These are phyloP conservation scores for Eutreptiella sp. DNA, from an alignment of 208 protist species.

Conservation along the genomic window DNA sequence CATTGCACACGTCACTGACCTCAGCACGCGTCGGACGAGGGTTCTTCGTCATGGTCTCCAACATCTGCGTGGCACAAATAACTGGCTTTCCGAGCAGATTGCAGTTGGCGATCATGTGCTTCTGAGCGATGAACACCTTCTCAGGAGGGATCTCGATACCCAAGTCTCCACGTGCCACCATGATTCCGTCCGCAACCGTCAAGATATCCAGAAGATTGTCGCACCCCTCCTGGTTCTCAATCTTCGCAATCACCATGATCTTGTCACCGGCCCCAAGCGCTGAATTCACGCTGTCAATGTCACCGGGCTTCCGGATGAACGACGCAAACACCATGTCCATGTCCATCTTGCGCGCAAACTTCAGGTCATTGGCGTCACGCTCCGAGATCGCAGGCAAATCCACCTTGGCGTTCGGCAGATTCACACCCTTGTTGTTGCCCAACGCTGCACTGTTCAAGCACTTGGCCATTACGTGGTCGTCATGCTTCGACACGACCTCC, in stretches of 20 bases:
- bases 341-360: conserved; percentile 86
- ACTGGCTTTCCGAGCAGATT: conserved; percentile 95
- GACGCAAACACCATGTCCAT: conserved; percentile 98
- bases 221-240: conserved; percentile 96
- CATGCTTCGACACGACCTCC: conserved; percentile 59
- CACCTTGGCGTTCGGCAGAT: conserved; percentile 73
- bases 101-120: conserved; percentile 97
- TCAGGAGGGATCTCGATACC: conserved; percentile 96
- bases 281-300: conserved; percentile 84
- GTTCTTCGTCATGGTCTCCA: conserved; percentile 94
- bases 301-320: conserved; percentile 90
- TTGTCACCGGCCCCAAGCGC: conserved; percentile 79
- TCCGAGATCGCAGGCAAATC: conserved; percentile 76
- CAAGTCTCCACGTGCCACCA: conserved; percentile 98
- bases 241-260: conserved; percentile 96
- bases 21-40: conserved; percentile 97
- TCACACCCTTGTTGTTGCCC: conserved; percentile 70
- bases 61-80: conserved; percentile 98
- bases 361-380: conserved; percentile 84
- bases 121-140: conserved; percentile 95
- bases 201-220: conserved; percentile 98
- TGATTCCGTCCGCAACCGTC: conserved; percentile 90
- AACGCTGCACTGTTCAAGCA: conserved; percentile 69
- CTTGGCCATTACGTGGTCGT: conserved; percentile 58
- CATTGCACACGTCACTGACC: conserved; percentile 94